These are phyloP conservation scores for Diplodia scrobiculata DNA, from an alignment of 2,329 filamentous ascomycete genomes.

Conservation along the genomic window DNA sequence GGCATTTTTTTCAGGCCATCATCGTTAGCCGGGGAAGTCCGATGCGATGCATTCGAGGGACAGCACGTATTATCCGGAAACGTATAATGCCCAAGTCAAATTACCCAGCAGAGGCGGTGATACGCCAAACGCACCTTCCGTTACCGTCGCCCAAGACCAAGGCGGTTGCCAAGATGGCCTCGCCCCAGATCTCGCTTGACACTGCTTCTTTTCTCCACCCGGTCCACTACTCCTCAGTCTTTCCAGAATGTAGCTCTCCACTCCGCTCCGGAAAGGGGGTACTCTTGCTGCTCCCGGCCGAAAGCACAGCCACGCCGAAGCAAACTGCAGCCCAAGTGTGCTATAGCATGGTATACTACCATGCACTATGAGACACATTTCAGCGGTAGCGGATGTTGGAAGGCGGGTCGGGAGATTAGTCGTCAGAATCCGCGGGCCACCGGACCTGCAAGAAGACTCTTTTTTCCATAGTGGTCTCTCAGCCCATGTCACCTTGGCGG, in stretches of 20 bases:
- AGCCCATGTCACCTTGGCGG: conserved; percentile 2
- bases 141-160: not conserved
- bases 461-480: not conserved
- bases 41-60: not conserved
- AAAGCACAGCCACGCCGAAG: not conserved
- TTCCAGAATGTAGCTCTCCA: not conserved
- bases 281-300: not conserved
- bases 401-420: not conserved
- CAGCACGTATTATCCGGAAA: no score
- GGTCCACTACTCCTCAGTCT: not conserved
- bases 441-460: not conserved
- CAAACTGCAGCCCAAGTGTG: no score
- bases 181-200: conserved; percentile 9
- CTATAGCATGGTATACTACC: not conserved
- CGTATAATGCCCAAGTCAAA: not conserved
- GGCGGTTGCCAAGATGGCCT: not conserved
- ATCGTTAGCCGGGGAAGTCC: not conserved
- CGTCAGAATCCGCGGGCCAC: not conserved
- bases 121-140: not conserved
- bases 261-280: conserved; percentile 6
- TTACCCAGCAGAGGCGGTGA: not conserved
- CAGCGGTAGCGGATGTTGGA: not conserved
- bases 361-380: not conserved
- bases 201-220: not conserved
- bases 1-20: not conserved